Evolutionary conservation across 441 rosid genomes (phyloP).

Genomic region (Mallotus repandus): DNA sequence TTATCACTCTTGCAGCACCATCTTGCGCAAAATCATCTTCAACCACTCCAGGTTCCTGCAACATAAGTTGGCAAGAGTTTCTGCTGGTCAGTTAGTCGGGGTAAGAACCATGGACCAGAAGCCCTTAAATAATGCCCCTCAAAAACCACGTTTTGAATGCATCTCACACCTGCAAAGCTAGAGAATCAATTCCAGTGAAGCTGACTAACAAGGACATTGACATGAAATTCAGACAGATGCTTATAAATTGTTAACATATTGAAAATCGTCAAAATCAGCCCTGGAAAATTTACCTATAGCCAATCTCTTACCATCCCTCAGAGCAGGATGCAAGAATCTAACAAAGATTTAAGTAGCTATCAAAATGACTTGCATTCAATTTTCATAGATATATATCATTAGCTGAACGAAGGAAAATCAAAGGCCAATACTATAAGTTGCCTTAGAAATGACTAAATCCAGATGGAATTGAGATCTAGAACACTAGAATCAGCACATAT

Average conservation of each 20-base stretch:
- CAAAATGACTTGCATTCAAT: neutral
- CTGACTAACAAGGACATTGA: neutral
- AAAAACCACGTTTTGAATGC: neutral
- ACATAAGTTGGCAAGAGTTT: neutral
- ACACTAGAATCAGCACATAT: neutral
- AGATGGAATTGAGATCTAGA: neutral
- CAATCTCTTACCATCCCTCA: neutral
- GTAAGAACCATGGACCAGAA: slow-evolving; percentile 6
- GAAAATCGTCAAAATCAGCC: no score
- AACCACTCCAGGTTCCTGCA: slow-evolving; percentile 52
- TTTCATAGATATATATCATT: neutral
- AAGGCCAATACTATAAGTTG: neutral
- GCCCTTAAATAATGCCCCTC: neutral
- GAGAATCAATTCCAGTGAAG: neutral
- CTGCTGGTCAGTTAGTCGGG: neutral
- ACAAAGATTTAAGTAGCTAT: neutral
- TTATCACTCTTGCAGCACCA: slow-evolving; percentile 35
- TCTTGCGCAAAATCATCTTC: slow-evolving; percentile 51
- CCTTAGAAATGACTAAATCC: neutral
- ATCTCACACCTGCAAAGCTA: neutral
- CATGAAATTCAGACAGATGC: no score
- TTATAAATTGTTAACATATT: no score
- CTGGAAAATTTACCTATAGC: neutral
- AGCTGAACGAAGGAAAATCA: neutral
- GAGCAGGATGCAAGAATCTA: neutral